phyloP scores from a whole-genome alignment of 1,139 yeast genomes.

The Protomyces macrosporus region DNA sequence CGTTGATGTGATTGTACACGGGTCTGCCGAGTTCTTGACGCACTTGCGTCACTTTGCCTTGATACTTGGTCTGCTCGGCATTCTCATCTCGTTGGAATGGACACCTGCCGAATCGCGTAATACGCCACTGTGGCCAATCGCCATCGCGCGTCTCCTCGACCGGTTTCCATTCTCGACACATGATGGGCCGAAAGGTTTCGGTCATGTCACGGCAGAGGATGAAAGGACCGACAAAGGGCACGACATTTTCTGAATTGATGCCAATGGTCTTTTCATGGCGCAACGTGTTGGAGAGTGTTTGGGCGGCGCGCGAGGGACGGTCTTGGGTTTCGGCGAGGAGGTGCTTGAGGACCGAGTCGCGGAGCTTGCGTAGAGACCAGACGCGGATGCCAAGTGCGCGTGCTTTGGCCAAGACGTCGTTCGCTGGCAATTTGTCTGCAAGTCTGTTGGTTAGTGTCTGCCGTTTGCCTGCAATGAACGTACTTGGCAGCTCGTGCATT shows the following conservation, averaged over 20 bases:
- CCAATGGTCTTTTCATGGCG: slow-evolving; percentile 83
- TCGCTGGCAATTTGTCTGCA: slow-evolving; percentile 38
- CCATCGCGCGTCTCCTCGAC: slow-evolving; percentile 45
- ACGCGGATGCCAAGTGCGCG: slow-evolving; percentile 60
- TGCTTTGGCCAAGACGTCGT: slow-evolving; percentile 65
- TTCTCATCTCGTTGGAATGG: slow-evolving; percentile 56
- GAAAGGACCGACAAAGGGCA: slow-evolving; percentile 72
- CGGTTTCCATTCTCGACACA: slow-evolving; percentile 70
- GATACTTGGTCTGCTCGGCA: slow-evolving; percentile 36
- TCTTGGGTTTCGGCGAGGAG: slow-evolving; percentile 49
- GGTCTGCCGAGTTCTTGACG: slow-evolving; percentile 11
- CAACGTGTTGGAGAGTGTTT: slow-evolving; percentile 37
- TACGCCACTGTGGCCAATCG: slow-evolving; percentile 49
- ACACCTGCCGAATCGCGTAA: slow-evolving; percentile 50
- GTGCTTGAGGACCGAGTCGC: slow-evolving; percentile 63
- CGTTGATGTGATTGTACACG: slow-evolving; percentile 12
- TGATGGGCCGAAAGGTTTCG: slow-evolving; percentile 74
- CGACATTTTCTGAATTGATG: slow-evolving; percentile 77
- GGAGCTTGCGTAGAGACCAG: slow-evolving; percentile 74
- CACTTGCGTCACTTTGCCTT: slow-evolving; percentile 34
- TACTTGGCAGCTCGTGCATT: background rate
- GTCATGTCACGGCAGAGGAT: slow-evolving; percentile 75
- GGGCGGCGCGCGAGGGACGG: slow-evolving; percentile 26
- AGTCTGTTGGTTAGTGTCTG: background rate
- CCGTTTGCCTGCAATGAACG: background rate